Percentiles rank a stretch among this genome's conserved stretches.
Evolutionary conservation across 164 flowering plant genomes (phyloP).

Genomic region (Vitis riparia): DNA sequence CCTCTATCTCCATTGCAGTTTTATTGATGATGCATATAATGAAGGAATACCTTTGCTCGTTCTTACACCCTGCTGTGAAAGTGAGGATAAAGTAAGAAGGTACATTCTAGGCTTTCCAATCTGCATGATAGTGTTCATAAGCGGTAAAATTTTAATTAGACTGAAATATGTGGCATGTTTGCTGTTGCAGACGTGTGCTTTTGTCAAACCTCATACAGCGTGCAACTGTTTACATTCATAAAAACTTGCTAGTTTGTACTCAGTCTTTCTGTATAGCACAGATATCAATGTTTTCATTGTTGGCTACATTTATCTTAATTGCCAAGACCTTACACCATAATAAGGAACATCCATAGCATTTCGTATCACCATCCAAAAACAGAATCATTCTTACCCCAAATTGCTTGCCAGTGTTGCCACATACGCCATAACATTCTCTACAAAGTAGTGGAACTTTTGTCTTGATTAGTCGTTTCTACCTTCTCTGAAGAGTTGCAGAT

Average conservation of each 20-base stretch:
- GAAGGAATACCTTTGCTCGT: conserved; percentile 70
- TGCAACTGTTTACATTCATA: no score
- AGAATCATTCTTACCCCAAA: neutral
- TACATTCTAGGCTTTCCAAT: conserved; percentile 18
- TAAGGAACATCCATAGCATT: neutral
- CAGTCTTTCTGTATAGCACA: no score
- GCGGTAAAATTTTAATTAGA: neutral
- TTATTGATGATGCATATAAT: conserved; percentile 71
- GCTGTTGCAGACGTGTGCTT: no score
- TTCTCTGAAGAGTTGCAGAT: no score
- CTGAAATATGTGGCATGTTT: neutral
- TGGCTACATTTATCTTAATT: neutral
- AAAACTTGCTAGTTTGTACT: no score
- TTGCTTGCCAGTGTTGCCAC: neutral
- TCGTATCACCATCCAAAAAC: neutral
- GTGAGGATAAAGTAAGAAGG: conserved; percentile 79
- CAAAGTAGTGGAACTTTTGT: no score
- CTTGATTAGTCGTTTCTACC: no score
- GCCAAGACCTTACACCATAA: neutral
- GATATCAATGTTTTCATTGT: neutral
- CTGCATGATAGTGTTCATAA: neutral
- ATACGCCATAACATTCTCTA: neutral
- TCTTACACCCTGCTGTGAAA: conserved; percentile 62
- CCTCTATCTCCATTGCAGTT: conserved; percentile 42
- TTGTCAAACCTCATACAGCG: no score